Base-by-base conservation (phyloP, 202 grass and related monocot genomes). In the Zoysia matrella region DNA sequence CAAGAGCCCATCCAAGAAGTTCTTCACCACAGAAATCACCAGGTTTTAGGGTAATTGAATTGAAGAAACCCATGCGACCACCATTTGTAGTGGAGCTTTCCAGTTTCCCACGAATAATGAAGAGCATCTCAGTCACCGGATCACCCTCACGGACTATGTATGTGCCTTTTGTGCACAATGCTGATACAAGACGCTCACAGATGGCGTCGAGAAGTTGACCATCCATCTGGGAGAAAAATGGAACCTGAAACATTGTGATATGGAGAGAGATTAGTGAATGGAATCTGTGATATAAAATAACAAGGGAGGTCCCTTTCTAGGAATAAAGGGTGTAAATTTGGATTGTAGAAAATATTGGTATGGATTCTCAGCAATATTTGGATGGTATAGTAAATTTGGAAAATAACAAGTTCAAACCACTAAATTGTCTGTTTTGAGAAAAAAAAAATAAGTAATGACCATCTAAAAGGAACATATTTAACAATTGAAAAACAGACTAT, bases 181-280 rank as follows among this genome's bases (percentile, higher is more conserved):
- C 22, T 22, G 22, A 22, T 22, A 22, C 22, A 22, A 22, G 22
- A 22, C 22, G 22, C 22, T 22, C 96, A 65, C 96, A 98, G 13
- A 98, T 98, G 18, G 96, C 96, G 57, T 98, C 92, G 65, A 95
- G 87, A 80, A 98, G 92, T 65, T 93, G 96, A 62, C 82, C 52
- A 51, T 98, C 96, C 91, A 98, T 98, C 86, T 92, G 89, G 43
- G 96, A 88, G 87, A 98, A 98, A 83, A 98, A 88, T 10, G 92
- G 92, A 58, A 98, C 96, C 96, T 98, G 77, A 58, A 88, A 57
- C 84, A 76, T 69, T 72, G 56, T 11, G 64, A 63, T 39, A 82
- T 5, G 22, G 52, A 40, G 14, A 67, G 2, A 60, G 8, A 52
- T 83, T 69, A 86, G 43, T 13, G 45, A 43, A 61, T 3, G 11